Base-by-base conservation (phyloP, 495 filamentous ascomycete genomes). In the Melanomma pulvis-pyrius region DNA sequence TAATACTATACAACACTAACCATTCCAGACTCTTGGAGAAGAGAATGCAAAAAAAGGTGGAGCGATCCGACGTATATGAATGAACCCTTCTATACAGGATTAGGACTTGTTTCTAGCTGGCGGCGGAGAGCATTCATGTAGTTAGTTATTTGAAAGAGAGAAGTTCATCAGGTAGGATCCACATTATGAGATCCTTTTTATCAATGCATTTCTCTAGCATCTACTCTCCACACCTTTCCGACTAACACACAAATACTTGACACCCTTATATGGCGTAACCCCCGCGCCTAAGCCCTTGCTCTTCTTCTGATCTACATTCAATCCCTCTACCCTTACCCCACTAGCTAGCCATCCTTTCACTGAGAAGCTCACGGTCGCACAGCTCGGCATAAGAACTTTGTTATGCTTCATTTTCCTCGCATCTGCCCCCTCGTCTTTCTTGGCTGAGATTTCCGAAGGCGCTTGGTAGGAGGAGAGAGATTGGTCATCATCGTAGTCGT, bases 341-440 rank as follows among this genome's bases (percentile, higher is more conserved):
- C 94, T 98, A 6, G 92, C 87, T 66, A 98, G 78, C 94, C 94
- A 98, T 13, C 96, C 96, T 75, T 92, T 92, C 15, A 97, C 91
- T 28, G 87, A 85, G 77, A 99, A 99, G 50, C 89, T 92, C 48
- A 97, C 86, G 4, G 87, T 87, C 5, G 92, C 92, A 53, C 90
- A 92, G 60, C 83, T 90, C 13, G 94, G 94, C 94, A 99, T 99
- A 3, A 97, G 82, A 46, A 86, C 87, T 70, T 88, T 87, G 73
- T 93, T 93, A 72, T 88, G 79, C 64, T 87, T 86, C 3, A 83
- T 74, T 74, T 83, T 87, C 67, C 78, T 78, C 29, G 76, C 71
- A 69, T 84, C 80, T 77, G 77, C 67, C 81, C 72, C 19, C 19
- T 47, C 41, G 39, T 59, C 29, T 36, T 61, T 79, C 74, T 53